phyloP scores from a whole-genome alignment of 2,329 filamentous ascomycete genomes.

The Pseudogymnoascus sp. region DNA sequence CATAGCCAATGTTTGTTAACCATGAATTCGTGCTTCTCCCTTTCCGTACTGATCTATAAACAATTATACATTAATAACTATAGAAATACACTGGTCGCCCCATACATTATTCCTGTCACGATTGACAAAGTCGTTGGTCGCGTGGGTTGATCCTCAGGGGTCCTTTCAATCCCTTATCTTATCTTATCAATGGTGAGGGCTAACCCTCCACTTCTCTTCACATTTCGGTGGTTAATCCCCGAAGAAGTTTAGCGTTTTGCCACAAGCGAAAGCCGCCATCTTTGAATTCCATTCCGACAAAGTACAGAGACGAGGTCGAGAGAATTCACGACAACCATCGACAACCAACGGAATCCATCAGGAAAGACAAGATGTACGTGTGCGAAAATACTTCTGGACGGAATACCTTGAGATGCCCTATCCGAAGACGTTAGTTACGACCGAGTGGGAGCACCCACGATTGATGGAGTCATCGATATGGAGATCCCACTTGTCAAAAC shows the following conservation, averaged over 20 bases:
- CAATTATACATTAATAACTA: neutral
- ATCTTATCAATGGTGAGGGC: slow-evolving; percentile 3
- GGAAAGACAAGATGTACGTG: slow-evolving; percentile 11
- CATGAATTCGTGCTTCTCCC: neutral
- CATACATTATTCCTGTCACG: neutral
- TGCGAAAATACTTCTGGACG: slow-evolving; percentile 7
- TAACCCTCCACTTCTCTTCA: slow-evolving; percentile 4
- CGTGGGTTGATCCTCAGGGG: neutral
- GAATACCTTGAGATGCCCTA: neutral
- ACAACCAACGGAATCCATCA: slow-evolving; percentile 10
- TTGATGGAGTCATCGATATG: slow-evolving; percentile 7
- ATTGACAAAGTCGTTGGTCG: neutral
- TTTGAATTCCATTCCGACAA: slow-evolving; percentile 8
- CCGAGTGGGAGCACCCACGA: slow-evolving; percentile 5
- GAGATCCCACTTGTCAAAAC: slow-evolving; percentile 4
- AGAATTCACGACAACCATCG: slow-evolving; percentile 11
- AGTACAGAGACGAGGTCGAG: slow-evolving; percentile 9
- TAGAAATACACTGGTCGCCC: neutral
- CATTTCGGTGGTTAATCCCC: neutral
- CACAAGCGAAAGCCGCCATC: slow-evolving; percentile 7
- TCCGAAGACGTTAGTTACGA: neutral
- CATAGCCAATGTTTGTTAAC: neutral
- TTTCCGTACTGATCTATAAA: neutral
- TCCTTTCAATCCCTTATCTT: neutral
- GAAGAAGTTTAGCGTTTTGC: slow-evolving; percentile 1